Base-by-base conservation (phyloP, 2,329 filamentous ascomycete species). In the Microcyclospora tardicrescens region DNA sequence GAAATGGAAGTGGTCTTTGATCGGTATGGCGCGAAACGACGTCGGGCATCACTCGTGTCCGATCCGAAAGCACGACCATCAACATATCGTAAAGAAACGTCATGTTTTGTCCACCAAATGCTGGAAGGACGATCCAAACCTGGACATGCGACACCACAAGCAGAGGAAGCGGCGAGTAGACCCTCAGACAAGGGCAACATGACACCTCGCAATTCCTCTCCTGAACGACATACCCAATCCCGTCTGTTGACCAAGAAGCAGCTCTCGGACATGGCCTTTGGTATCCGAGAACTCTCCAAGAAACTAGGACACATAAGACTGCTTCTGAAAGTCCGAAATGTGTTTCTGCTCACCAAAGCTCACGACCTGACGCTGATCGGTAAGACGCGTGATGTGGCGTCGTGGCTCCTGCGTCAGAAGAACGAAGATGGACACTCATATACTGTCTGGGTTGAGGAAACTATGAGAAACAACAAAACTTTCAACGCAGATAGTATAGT, bases 221-320 rank as follows among this genome's bases (percentile, higher is more conserved):
- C 33, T 2, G 56, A 64, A 1, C 52, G 55, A 15, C 58, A 61
- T 16, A 65, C 69, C 13, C 67, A 77, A 40, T 79, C 75, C 42
- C 74, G 89, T n/a, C 73, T 95, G 36, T 69, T 96, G 49, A 95
- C 87, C 1, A 96, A 96, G 66, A 86, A 84, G 59, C 85, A 98
- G 61, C 70, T 98, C 32, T 86, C 82, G 11, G 91, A 96, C 53
- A 96, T 98, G 89, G 87, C 89, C 0, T 87, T 89, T 77, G 87
- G 89, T 16, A 91, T 96, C 41, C 73, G 91, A 35, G 85, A 95
- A 61, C 67, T 98, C 42, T 89, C 84, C 24, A 82, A 93, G 55
- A 81, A 84, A 43, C 65, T 96, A 42, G 83, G 84, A 37, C 86
- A 79, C 60, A 79, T 96, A 58, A 76, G 80, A 41, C 69, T 98